Base-by-base conservation (phyloP, 164 flowering plant genomes). In the Euptelea pleiosperma region DNA sequence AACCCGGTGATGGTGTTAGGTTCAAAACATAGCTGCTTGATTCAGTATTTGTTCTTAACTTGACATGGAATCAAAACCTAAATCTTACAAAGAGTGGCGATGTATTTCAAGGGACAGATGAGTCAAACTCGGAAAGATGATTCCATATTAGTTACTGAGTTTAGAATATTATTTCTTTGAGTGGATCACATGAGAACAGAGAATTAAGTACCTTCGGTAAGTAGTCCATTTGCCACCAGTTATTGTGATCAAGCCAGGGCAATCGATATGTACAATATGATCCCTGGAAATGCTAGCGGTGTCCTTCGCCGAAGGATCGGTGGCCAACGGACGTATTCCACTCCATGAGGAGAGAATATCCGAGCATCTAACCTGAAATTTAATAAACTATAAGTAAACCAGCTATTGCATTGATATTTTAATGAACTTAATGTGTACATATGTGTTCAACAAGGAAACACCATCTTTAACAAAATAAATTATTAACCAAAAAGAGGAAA, bases 151-250 rank as follows among this genome's bases (percentile, higher is more conserved):
- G n/a, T n/a, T n/a, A n/a, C n/a, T n/a, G n/a, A n/a, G n/a, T n/a
- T n/a, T n/a, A n/a, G n/a, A n/a, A n/a, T n/a, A n/a, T n/a, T n/a
- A n/a, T n/a, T 26, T 46, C 34, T 29, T 49, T 49, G 22, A 33
- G 36, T 33, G 28, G n/a, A 16, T 35, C 25, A 35, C 34, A 28
- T 30, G 16, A 50, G 18, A n/a, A 31, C 3, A 30, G 8, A 0
- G 12, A 16, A 57, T 2, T 1, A 44, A 52, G 41, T 60, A 66
- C 70, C 70, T 66, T 30, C 65, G 48, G 24, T 66, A 66, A 21
- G 70, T 66, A 54, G 65, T 66, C 65, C 70, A 66, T 66, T 66
- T 66, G 6, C 70, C 70, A 54, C 70, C 65, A 16, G 65, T 40
- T 16, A 66, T 60, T 19, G 70, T 66, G 14, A 66, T 42, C 55